Percentiles rank a stretch among this genome's conserved stretches.
Evolutionary conservation across 495 filamentous ascomycete species (phyloP).

Genomic region (Neurospora sublineolata): DNA sequence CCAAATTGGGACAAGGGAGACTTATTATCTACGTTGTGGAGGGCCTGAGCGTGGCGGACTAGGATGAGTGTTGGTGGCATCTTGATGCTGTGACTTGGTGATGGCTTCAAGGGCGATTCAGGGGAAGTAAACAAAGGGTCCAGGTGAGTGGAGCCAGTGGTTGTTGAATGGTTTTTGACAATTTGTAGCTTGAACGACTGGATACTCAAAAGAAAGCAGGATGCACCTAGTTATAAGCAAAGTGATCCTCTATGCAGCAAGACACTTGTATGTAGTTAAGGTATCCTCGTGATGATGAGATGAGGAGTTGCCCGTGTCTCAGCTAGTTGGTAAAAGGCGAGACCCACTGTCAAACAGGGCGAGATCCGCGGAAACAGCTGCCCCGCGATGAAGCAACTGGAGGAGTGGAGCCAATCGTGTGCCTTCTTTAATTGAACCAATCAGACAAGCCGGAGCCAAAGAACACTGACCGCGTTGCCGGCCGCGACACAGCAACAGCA

Average conservation of each 20-base stretch:
- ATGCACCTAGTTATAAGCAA: not conserved
- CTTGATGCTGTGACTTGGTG: not conserved
- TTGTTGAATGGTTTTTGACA: not conserved
- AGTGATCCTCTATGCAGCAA: not conserved
- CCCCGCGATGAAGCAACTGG: not conserved
- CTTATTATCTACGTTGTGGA: conserved; percentile 41
- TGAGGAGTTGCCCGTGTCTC: not conserved
- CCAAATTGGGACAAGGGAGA: not conserved
- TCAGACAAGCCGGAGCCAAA: not conserved
- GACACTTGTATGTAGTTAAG: not conserved
- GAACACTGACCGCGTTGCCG: not conserved
- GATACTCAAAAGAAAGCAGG: not conserved
- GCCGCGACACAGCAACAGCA: not conserved
- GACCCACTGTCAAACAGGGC: not conserved
- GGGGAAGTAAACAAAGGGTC: not conserved
- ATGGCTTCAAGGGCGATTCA: not conserved
- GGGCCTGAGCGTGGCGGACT: conserved; percentile 47
- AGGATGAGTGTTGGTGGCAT: conserved; percentile 52
- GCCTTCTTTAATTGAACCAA: not conserved
- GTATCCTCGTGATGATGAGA: not conserved
- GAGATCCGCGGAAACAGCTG: not conserved
- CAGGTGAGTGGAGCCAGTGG: not conserved
- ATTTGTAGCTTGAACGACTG: not conserved
- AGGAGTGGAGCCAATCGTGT: not conserved
- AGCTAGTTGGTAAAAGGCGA: not conserved